A percentile compares a stretch with the other conserved stretches of the same genome.
Conservation (phyloP, 768 basidiomycete species). For the Tulasnella sp. region DNA sequence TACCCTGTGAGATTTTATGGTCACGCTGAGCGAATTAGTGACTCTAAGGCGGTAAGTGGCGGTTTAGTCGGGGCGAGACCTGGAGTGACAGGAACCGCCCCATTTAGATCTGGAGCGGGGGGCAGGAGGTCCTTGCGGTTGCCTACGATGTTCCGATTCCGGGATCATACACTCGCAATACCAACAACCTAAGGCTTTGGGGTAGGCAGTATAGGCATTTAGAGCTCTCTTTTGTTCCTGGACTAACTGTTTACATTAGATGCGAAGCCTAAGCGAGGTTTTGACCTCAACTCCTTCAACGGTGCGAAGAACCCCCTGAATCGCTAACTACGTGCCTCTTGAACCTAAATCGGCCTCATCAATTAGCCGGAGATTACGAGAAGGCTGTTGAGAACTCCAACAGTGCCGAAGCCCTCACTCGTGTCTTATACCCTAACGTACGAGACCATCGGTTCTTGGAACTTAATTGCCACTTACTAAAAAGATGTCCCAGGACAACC, state of each 20-base stretch:
- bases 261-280: conserved; percentile 75
- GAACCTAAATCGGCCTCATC: not conserved
- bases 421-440: conserved; percentile 94
- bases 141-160: conserved; percentile 96
- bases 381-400: conserved; percentile 82
- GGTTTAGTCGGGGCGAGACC: no score
- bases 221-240: conserved; percentile 44
- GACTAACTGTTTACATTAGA: not conserved
- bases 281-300: conserved; percentile 94
- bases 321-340: not conserved
- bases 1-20: conserved; percentile 91
- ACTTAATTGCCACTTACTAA: not conserved
- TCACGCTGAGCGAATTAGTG: conserved; percentile 59
- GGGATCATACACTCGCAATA: conserved; percentile 71
- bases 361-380: conserved; percentile 85
- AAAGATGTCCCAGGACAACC: conserved; percentile 5
- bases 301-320: conserved; percentile 46
- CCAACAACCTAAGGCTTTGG: conserved; percentile 73
- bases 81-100: no score
- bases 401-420: conserved; percentile 88
- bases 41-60: conserved; percentile 30
- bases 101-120: conserved; percentile 55
- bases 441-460: conserved; percentile 1
- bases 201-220: conserved; percentile 55
- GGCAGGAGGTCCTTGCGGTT: conserved; percentile 88